Evolutionary conservation across 306 rosid species (phyloP).

Genomic region (Corylus avellana): DNA sequence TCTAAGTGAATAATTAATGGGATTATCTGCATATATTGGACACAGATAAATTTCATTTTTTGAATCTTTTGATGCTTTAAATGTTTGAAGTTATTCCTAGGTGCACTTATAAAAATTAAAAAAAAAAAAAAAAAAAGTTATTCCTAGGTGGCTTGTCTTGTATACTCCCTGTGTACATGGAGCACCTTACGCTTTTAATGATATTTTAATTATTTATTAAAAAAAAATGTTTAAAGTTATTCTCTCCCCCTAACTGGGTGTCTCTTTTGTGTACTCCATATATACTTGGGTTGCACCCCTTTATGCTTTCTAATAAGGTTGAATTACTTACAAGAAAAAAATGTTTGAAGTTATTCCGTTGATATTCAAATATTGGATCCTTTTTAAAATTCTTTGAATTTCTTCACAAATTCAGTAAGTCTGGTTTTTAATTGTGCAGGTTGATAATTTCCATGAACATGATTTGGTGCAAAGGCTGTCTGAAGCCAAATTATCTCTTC

Average conservation of each 20-base stretch:
- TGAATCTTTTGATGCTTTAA: not conserved
- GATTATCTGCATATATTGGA: not conserved
- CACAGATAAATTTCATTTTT: not conserved
- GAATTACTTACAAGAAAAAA: not conserved
- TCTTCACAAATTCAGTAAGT: not conserved
- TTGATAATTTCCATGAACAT: conserved; percentile 53
- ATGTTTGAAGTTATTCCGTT: not conserved
- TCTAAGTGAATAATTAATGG: not conserved
- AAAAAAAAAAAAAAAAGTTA: no score
- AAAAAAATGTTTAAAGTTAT: no score
- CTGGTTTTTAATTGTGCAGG: conserved; percentile 36
- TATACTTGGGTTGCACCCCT: no score
- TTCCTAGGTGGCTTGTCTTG: no score
- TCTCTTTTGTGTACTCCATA: no score
- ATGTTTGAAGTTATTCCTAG: no score
- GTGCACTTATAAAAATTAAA: no score
- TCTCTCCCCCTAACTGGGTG: no score
- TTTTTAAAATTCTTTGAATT: not conserved
- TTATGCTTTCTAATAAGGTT: no score
- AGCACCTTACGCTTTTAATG: no score
- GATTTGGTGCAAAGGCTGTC: conserved; percentile 49
- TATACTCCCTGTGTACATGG: no score
- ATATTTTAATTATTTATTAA: no score
- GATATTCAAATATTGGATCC: not conserved
- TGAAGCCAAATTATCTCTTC: conserved; percentile 66